Evolutionary conservation across 495 filamentous ascomycete genomes (phyloP).

Genomic region (Bacidia gigantensis): DNA sequence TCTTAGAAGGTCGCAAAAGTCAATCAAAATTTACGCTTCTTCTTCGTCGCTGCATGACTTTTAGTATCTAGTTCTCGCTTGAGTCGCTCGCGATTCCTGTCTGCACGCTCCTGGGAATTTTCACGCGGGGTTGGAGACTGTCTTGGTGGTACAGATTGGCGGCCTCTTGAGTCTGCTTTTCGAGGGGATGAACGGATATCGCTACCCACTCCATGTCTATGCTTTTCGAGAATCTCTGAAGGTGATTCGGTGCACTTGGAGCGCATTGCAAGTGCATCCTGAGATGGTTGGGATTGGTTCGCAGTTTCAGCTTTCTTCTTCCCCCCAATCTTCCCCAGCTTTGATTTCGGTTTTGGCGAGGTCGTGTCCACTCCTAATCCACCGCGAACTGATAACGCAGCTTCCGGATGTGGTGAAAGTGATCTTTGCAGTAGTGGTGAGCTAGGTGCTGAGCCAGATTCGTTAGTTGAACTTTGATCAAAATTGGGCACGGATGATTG

Average conservation of each 20-base stretch:
- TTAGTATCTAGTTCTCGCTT: conserved; percentile 52
- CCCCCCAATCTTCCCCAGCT: conserved; percentile 19
- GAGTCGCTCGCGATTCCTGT: conserved; percentile 48
- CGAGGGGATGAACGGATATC: not conserved
- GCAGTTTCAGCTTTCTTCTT: conserved; percentile 3
- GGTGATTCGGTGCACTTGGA: not conserved
- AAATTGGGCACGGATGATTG: no score
- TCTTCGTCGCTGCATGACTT: conserved; percentile 47
- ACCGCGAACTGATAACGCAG: no score
- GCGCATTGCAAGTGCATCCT: not conserved
- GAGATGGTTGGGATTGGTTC: not conserved
- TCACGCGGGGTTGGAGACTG: conserved; percentile 9
- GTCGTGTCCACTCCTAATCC: not conserved
- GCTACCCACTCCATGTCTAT: not conserved
- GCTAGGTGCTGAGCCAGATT: no score
- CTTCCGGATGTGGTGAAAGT: no score
- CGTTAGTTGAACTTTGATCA: no score
- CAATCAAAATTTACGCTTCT: conserved; percentile 51
- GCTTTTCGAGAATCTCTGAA: not conserved
- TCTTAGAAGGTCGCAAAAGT: not conserved
- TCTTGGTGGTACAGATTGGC: not conserved
- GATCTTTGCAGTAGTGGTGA: no score
- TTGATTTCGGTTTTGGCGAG: conserved; percentile 14
- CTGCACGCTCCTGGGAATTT: conserved; percentile 37
- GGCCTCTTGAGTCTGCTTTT: not conserved